Conservation (phyloP, 2,329 filamentous ascomycete species). For the Alternaria arborescens region DNA sequence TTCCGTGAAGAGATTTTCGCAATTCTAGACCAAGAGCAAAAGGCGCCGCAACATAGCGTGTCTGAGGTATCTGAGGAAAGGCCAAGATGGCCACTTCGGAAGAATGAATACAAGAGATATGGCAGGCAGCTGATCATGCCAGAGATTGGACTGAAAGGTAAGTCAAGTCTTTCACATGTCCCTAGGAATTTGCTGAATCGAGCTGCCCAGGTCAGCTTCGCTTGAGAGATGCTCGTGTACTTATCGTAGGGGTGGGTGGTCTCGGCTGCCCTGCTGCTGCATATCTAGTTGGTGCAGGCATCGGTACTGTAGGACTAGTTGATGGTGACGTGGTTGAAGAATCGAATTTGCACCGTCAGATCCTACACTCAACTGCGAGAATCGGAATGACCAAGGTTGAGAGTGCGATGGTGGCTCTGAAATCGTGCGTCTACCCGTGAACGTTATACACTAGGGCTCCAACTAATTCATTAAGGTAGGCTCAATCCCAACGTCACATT, state of each 20-base stretch:
- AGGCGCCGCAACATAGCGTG: background rate
- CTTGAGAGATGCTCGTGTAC: slow-evolving; percentile 73
- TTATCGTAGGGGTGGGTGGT: slow-evolving; percentile 88
- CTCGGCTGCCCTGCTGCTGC: slow-evolving; percentile 89
- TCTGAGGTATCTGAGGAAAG: slow-evolving; percentile 12
- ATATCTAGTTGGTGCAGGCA: slow-evolving; percentile 90
- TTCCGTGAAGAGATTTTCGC: slow-evolving; percentile 55
- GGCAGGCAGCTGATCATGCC: slow-evolving; percentile 91
- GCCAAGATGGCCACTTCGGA: slow-evolving; percentile 69
- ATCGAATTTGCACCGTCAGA: slow-evolving; percentile 92
- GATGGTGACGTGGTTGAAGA: slow-evolving; percentile 88
- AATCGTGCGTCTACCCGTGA: slow-evolving; percentile 49
- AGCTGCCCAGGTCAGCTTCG: slow-evolving; percentile 72
- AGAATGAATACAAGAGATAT: slow-evolving; percentile 84
- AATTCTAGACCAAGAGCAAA: slow-evolving; percentile 38
- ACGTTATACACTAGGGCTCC: background rate
- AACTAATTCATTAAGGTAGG: slow-evolving; percentile 51
- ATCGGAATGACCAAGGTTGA: slow-evolving; percentile 83
- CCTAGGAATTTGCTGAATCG: background rate
- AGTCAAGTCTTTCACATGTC: slow-evolving; percentile 14
- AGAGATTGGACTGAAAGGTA: slow-evolving; percentile 78
- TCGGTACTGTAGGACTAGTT: slow-evolving; percentile 82
- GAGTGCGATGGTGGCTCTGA: slow-evolving; percentile 64
- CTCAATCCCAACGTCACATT: slow-evolving; percentile 78
- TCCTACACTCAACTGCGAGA: slow-evolving; percentile 76